A percentile compares a stretch with the other conserved stretches of the same genome.
phyloP scores from a whole-genome alignment of 176 grass and related monocot species.

The Neostapfia colusana region DNA sequence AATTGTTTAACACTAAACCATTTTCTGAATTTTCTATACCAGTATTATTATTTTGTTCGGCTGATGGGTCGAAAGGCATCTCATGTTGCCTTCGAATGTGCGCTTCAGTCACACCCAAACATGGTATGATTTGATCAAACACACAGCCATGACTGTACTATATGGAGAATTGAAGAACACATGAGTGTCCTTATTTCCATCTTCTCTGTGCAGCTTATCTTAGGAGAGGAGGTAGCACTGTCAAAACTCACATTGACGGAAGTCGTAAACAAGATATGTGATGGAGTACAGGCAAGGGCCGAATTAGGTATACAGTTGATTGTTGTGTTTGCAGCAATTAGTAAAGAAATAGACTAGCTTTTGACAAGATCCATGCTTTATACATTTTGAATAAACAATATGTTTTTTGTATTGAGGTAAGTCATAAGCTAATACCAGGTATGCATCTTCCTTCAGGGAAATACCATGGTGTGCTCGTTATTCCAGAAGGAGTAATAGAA shows the following conservation, averaged over 20 bases:
- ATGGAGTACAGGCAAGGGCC: constrained; percentile 72
- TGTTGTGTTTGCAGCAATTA: constrained; percentile 1
- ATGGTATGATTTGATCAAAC: constrained; percentile 52
- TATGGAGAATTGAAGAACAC: constrained; percentile 5
- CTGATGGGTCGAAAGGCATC: constrained; percentile 74
- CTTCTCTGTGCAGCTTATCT: constrained; percentile 51
- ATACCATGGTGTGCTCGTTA: constrained; percentile 70
- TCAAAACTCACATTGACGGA: constrained; percentile 79
- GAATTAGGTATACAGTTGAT: constrained; percentile 51
- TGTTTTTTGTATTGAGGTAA: neutral
- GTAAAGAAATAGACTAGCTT: neutral
- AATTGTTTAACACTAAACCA: neutral
- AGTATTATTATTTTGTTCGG: constrained; percentile 83
- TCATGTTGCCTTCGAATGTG: constrained; percentile 74
- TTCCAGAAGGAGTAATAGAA: constrained; percentile 74
- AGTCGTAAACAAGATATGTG: constrained; percentile 67
- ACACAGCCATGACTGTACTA: neutral
- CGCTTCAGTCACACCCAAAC: constrained; percentile 79
- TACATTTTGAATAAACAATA: neutral
- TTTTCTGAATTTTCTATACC: constrained; percentile 10
- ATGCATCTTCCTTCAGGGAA: constrained; percentile 54
- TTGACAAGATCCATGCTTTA: neutral
- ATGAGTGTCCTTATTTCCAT: neutral
- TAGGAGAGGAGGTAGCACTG: constrained; percentile 74
- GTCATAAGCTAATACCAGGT: neutral